Evolutionary conservation across 495 filamentous ascomycete genomes (phyloP), one percentile per base, ranked within the genome.

Genomic region (Aspergillus asperescens): DNA sequence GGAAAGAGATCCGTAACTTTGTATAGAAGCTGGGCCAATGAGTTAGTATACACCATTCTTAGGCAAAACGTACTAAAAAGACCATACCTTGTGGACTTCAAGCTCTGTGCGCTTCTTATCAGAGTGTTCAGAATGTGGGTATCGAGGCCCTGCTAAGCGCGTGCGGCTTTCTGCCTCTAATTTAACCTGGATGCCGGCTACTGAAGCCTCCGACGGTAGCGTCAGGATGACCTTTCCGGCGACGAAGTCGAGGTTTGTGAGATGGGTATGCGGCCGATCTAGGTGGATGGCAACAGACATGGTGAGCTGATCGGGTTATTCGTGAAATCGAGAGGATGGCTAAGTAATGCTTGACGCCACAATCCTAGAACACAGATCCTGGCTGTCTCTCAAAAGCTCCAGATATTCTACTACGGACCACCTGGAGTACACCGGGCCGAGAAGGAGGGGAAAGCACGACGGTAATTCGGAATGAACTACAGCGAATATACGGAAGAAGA

Each of bases 91-190:
- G 51, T 89, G 87, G 10, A 95, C 81, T 60, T 92, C 86, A 35
- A 83, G 64, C 61, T 86, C 82, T 7, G 81, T 77, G 52, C 73
- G 75, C 60, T 77, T 77, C 60, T 74, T 77, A 23, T 85, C 75
- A 19, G 75, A 74, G 34, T 74, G 62, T 22, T 78, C 75, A 85
- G 79, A 62, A 77, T 85, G 73, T 72, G 81, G 65, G 72, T 81
- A 61, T 75, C 81, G 60, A 48, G 69, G 61, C 22, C 73, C 57
- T 68, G 72, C 55, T 64, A 87, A 64, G 37, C 81, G 78, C 16
- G 89, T 90, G 41, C 78, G 77, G 57, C 85, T 88, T 66, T 94
- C 90, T 48, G 91, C 93, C 65, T 98, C 92, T 29, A 98, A 79
- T 73, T 98, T 98, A 56, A 96, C 92, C 35, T 90, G 79, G 47